Percentiles rank a stretch among this genome's conserved stretches.
Evolutionary conservation across 129 eudicot genomes (phyloP).

Genomic region (Dittrichia graveolens): DNA sequence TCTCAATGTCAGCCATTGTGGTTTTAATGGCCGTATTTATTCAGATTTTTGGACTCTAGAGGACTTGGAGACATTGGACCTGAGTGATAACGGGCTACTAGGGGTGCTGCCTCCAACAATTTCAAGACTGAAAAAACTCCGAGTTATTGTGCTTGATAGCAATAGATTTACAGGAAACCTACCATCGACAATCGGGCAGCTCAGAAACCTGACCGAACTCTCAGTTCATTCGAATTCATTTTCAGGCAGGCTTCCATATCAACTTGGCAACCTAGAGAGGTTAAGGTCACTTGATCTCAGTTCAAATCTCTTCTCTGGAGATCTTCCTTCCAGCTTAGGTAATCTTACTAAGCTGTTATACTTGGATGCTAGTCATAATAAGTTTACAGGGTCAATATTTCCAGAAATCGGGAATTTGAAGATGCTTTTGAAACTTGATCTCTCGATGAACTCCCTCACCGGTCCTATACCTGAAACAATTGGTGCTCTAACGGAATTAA

Average conservation of each 20-base stretch:
- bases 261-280: constrained; percentile 58
- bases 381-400: constrained; percentile 56
- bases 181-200: constrained; percentile 67
- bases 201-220: constrained; percentile 60
- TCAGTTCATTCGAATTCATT: constrained; percentile 66
- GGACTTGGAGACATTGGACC: constrained; percentile 60
- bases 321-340: constrained; percentile 61
- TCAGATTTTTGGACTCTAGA: constrained; percentile 61
- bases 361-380: constrained; percentile 64
- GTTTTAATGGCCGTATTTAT: constrained; percentile 54
- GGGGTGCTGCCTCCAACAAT: constrained; percentile 54
- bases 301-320: constrained; percentile 67
- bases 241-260: constrained; percentile 70
- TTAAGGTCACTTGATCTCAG: constrained; percentile 73
- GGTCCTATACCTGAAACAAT: constrained; percentile 63
- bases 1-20: constrained; percentile 73
- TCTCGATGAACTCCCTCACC: constrained; percentile 55
- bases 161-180: constrained; percentile 65
- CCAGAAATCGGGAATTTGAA: constrained; percentile 58
- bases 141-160: constrained; percentile 69
- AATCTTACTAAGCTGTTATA: constrained; percentile 56
- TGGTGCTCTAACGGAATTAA: constrained; percentile 47
- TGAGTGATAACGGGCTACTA: constrained; percentile 58
- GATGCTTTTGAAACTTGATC: constrained; percentile 61
- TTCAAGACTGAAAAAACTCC: constrained; percentile 46